Base-by-base conservation (phyloP, 768 basidiomycete species). In the Psilocybe tampanensis region DNA sequence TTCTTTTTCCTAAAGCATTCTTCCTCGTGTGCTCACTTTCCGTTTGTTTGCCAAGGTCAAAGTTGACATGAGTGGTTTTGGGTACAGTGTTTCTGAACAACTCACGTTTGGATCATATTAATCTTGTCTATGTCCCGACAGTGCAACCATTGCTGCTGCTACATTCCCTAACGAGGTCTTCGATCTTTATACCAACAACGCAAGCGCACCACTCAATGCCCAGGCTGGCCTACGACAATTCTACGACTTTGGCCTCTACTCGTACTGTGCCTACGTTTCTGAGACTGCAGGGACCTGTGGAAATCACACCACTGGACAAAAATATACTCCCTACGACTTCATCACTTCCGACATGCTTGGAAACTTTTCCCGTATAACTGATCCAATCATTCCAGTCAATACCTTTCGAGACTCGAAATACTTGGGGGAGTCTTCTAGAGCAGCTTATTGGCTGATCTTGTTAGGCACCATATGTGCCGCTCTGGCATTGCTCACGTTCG, bases 171-270 rank as follows among this genome's bases (percentile, higher is more conserved):
- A 59, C 24, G 44, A 41, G 7, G 58, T 88, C 47, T 67, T 76
- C 41, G 82, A 79, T 22, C 76, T 94, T 12, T 90, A 90, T 70
- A 83, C 89, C n/a, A 68, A 66, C 45, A 87, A 92, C 68, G 76
- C 84, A 21, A 82, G 83, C 32, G 78, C 81, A 42, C 85, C 90
- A 3, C 81, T 93, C 2, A 78, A 77, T 47, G 66, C 72, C 47
- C 65, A 75, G 44, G 73, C 76, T 13, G 92, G 92, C 18, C 72
- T 93, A 55, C 83, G 91, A 64, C 81, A 86, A 68, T 71, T 78
- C 57, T 94, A 94, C 73, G 75, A 84, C 57, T 93, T 88, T 60
- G 92, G 92, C n/a, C 75, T 94, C 22, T 94, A 93, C 73, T 84
- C 85, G 18, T 84, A 89, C 68, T 94, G 92, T 63, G 91, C 80